A percentile compares a stretch with the other conserved stretches of the same genome.
phyloP scores from a whole-genome alignment of 192 early-diverging fungal genomes.

The Spizellomyces punctatus region DNA sequence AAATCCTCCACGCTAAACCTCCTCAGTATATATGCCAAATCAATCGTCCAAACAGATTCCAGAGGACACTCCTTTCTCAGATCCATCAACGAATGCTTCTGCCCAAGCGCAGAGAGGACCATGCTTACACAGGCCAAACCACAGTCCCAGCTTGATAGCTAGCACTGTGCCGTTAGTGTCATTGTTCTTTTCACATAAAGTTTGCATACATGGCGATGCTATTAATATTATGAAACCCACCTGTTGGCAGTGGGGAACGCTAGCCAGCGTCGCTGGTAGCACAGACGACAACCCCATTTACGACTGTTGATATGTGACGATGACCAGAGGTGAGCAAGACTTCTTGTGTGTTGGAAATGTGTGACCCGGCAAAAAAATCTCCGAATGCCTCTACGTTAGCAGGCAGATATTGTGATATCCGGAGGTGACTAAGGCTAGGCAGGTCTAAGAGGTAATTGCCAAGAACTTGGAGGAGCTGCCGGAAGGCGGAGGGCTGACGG shows the following conservation, averaged over 20 bases:
- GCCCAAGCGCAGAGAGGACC: constrained; percentile 57
- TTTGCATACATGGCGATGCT: background rate
- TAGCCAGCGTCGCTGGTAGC: background rate
- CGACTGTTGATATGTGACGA: no score
- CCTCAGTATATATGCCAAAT: constrained; percentile 77
- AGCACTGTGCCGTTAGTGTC: background rate
- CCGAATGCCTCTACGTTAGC: no score
- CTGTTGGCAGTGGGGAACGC: constrained; percentile 22
- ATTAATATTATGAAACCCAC: background rate
- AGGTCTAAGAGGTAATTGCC: no score
- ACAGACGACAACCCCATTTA: background rate
- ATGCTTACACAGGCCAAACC: constrained; percentile 84
- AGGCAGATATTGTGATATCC: no score
- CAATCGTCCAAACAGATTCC: constrained; percentile 88
- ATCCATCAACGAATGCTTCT: constrained; percentile 8
- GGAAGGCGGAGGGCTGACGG: no score
- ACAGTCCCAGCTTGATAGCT: constrained; percentile 74
- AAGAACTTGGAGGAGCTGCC: no score
- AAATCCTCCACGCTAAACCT: constrained; percentile 77
- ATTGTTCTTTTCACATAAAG: background rate
- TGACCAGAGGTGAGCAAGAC: no score
- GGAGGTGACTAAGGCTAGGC: no score
- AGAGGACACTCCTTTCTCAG: constrained; percentile 36
- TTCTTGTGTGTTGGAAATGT: no score
- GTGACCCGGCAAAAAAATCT: no score